Conservation (phyloP, 768 basidiomycete species). For the Rhizopogon vinicolor region DNA sequence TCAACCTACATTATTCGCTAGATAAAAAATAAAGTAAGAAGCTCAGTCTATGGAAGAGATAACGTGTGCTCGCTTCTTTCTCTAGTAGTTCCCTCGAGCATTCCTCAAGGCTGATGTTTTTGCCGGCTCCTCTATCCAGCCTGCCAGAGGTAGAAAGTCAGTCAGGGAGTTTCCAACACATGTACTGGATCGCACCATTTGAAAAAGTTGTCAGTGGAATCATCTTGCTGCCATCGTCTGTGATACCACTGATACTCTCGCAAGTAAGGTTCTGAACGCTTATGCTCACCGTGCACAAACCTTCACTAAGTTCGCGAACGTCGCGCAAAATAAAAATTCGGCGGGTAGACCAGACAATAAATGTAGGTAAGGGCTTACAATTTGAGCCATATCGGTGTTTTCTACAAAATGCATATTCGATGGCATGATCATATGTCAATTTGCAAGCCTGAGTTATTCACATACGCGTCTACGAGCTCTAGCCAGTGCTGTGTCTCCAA, state of each 20-base stretch:
- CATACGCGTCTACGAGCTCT: constrained; percentile 55
- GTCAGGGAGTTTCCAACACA: not conserved
- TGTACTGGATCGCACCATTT: constrained; percentile 35
- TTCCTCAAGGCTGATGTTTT: constrained; percentile 49
- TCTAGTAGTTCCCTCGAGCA: constrained; percentile 59
- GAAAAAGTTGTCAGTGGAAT: constrained; percentile 67
- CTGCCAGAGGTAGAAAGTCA: constrained; percentile 22
- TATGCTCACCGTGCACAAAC: constrained; percentile 14
- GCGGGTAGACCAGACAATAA: not conserved
- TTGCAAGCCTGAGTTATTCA: not conserved
- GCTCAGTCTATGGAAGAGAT: not conserved
- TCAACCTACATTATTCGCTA: constrained; percentile 41
- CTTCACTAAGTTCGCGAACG: constrained; percentile 34
- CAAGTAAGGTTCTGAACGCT: not conserved
- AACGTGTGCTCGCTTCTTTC: constrained; percentile 37
- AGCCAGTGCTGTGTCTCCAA: constrained; percentile 61
- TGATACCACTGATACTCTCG: constrained; percentile 47
- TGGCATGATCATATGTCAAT: not conserved
- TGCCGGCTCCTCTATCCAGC: constrained; percentile 61
- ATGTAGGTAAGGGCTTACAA: constrained; percentile 26
- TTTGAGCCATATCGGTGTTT: constrained; percentile 65
- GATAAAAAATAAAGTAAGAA: not conserved
- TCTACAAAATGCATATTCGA: constrained; percentile 17
- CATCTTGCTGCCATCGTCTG: constrained; percentile 48
- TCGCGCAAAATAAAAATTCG: not conserved